Evolutionary conservation across 139 green algal species (phyloP), one percentile per base, ranked within the genome.

Genomic region (Chlamydomonas urium): DNA sequence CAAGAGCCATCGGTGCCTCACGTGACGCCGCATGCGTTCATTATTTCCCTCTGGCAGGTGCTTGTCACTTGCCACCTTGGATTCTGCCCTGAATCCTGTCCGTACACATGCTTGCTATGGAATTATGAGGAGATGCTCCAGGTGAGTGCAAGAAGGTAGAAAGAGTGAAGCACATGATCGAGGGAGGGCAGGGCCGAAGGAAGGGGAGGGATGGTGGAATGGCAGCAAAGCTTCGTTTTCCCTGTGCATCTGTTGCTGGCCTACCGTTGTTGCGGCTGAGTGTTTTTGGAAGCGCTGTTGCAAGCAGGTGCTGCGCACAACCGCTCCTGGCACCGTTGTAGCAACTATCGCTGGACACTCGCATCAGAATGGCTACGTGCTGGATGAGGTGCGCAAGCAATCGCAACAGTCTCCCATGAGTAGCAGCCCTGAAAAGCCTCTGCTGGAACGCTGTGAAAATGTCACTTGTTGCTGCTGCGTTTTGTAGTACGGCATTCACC

Each of bases 321-420:
- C 37, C 3, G 60, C 29, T 14, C 66, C 76, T 32, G 71, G 72
- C 17, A 36, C 66, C 24, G 79, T 85, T 2, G 80, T 85, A 3
- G 87, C 83, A 38, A 86, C 79, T 1, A 69, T 93, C 34, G 75
- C 82, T 23, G 89, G 89, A 0, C 89, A 93, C 73, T 66, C 87
- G 29, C 89, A 93, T 47, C 84, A 89, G 75, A 84, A 87, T 63
- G 84, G 81, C 0, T 85, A 86, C 59, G 38, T 71, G 34, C 1
- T 75, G 29, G 84, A 90, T 65, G 67, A 77, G 19, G 69, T 67
- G 47, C 36, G 65, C 42, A 23, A 57, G 33, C 28, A 42, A 42
- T 5, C n/a, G 29, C 31, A 42, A 21, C 59, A n/a, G 28, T 6
- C n/a, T 5, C 3, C 34, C 31, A 23, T 23, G 6, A 33, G 26